These are phyloP conservation scores for Cucumis melo DNA, from an alignment of 306 rosid species.

Conservation along the genomic window DNA sequence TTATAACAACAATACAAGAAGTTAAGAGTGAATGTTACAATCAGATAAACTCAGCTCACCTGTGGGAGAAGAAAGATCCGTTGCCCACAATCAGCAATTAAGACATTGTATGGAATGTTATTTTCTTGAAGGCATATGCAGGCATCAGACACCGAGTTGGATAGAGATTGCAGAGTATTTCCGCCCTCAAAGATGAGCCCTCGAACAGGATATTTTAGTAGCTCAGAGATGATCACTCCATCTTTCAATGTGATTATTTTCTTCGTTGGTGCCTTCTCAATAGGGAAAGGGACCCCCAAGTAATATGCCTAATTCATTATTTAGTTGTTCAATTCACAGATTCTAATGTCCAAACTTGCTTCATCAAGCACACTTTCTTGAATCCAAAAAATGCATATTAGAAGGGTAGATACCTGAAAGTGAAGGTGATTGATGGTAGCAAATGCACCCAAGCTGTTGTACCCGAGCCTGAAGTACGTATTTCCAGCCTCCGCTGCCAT, in stretches of 20 bases:
- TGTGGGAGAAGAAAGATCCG: constrained; percentile 77
- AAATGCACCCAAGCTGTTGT: constrained; percentile 93
- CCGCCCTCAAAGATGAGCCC: constrained; percentile 84
- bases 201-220: constrained; percentile 68
- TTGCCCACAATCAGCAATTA: constrained; percentile 67
- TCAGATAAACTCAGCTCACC: constrained; percentile 26
- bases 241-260: constrained; percentile 30
- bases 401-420: constrained; percentile 55
- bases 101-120: constrained; percentile 80
- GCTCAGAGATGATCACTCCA: constrained; percentile 53
- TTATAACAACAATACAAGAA: neutral
- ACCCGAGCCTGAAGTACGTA: constrained; percentile 73
- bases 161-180: constrained; percentile 37
- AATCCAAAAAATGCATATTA: neutral
- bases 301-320: constrained; percentile 55
- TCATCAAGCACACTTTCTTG: neutral
- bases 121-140: constrained; percentile 73
- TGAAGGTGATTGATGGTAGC: constrained; percentile 99
- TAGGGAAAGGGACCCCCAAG: constrained; percentile 70
- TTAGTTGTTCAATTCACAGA: neutral
- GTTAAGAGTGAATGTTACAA: neutral
- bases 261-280: constrained; percentile 84
- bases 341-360: neutral
- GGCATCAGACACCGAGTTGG: constrained; percentile 64
- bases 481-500: constrained; percentile 74